Evolutionary conservation across 192 early-diverging fungal species (phyloP).

Genomic region (Backusella luteola): DNA sequence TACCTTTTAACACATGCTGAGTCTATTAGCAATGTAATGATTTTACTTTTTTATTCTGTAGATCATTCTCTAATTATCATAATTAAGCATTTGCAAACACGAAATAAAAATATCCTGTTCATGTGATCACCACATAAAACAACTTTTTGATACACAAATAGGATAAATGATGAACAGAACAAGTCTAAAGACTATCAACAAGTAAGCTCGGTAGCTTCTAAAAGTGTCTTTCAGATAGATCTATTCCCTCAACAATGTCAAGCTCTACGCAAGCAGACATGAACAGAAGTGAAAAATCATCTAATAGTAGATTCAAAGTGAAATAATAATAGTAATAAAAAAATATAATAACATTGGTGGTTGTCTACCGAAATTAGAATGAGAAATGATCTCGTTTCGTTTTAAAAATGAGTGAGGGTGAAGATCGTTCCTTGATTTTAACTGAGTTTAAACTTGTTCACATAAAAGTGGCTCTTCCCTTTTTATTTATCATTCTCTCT

Average conservation of each 20-base stretch:
- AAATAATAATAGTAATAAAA: not conserved
- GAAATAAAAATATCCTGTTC: not conserved
- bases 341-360: no score
- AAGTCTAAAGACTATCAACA: not conserved
- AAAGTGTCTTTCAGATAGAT: not conserved
- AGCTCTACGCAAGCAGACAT: not conserved
- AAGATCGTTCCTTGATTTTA: not conserved
- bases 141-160: not conserved
- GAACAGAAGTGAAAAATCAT: not conserved
- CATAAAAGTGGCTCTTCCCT: not conserved
- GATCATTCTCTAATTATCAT: not conserved
- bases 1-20: not conserved
- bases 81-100: not conserved
- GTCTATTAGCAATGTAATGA: not conserved
- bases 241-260: not conserved
- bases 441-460: not conserved
- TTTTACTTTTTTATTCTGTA: not conserved
- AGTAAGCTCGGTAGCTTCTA: no score
- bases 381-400: not conserved
- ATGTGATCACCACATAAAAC: not conserved
- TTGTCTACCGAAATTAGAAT: not conserved
- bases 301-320: not conserved
- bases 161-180: not conserved
- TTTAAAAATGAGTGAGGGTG: no score
- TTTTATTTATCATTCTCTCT: conserved; percentile 16